Base-by-base conservation (phyloP, 83 land plant genomes). In the Diphasiastrum complanatum region DNA sequence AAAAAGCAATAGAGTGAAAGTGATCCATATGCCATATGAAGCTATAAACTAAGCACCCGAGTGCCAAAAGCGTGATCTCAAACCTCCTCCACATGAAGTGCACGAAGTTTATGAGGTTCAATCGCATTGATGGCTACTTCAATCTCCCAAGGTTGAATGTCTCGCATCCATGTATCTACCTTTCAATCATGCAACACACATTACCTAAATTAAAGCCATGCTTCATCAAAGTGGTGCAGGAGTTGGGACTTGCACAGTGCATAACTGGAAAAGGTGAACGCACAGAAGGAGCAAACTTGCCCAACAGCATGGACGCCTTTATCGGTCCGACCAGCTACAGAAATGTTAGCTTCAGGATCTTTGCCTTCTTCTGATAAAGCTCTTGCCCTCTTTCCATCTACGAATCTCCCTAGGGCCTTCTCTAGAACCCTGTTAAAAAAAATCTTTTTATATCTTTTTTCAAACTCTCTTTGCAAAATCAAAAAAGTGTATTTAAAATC, bases 271-370 rank as follows among this genome's bases (percentile, higher is more conserved):
- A 28, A 47, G 11, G 14, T n/a, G 22, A 8, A 43, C 36, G 16
- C 86, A 87, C 89, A 84, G 61, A 87, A 87, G 31, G 93, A 79
- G 73, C 93, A 87, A 64, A 87, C 86, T 87, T 87, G 93, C 53
- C 71, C 62, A 61, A 75, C 63, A 26, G 93, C 93, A 47, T 85
- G 54, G 46, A 87, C 93, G 33, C 93, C 93, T 63, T 81, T 84
- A 57, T 87, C 93, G 46, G 93, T 87, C 30, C 93, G 85, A 20
- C 93, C 93, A 62, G 93, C 93, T 64, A 87, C 93, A 54, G 58
- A 10, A 60, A 74, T 73, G 57, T 67, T 53, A 6, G 79, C 81
- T 72, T 87, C 89, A 8, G 78, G 30, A 20, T 77, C 75, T 18
- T 69, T 54, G 29, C 70, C 50, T 49, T 75, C 82, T 19, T 72